phyloP scores from a whole-genome alignment of 225 moss, liverwort and hornwort genomes.

The Polytrichum formosum region DNA sequence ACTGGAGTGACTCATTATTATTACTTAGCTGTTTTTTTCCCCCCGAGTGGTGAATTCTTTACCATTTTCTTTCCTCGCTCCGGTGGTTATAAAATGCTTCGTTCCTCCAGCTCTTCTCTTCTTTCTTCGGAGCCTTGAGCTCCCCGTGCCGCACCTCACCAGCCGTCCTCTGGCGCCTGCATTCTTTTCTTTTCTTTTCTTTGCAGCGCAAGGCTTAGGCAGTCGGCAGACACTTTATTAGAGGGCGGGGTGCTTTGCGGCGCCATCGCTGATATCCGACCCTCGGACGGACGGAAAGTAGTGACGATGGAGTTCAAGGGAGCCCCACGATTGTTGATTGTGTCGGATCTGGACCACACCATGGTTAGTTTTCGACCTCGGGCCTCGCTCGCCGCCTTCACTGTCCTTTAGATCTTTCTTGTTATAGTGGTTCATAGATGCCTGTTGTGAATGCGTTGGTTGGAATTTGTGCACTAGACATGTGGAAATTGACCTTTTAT shows the following conservation, averaged over 20 bases:
- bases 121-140: conserved; percentile 15
- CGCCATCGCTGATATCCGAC: not conserved
- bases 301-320: conserved; percentile 43
- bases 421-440: too few relatives aligned
- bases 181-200: not conserved
- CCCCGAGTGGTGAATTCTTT: not conserved
- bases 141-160: not conserved
- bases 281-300: not conserved
- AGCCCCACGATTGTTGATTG: conserved; percentile 60
- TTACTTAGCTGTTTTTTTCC: not conserved
- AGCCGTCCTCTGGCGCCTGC: not conserved
- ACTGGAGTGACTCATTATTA: not conserved
- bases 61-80: not conserved
- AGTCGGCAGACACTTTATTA: not conserved
- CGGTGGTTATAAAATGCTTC: conserved; percentile 5
- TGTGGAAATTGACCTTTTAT: too few relatives aligned
- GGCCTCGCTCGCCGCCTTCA: not conserved
- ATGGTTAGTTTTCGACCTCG: conserved; percentile 33
- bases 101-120: not conserved
- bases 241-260: not conserved
- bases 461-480: too few relatives aligned
- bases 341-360: conserved; percentile 67
- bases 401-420: not conserved
- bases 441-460: too few relatives aligned
- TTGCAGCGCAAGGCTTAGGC: not conserved